phyloP scores from a whole-genome alignment of 2,329 filamentous ascomycete genomes.

The Aspergillus carbonarius region DNA sequence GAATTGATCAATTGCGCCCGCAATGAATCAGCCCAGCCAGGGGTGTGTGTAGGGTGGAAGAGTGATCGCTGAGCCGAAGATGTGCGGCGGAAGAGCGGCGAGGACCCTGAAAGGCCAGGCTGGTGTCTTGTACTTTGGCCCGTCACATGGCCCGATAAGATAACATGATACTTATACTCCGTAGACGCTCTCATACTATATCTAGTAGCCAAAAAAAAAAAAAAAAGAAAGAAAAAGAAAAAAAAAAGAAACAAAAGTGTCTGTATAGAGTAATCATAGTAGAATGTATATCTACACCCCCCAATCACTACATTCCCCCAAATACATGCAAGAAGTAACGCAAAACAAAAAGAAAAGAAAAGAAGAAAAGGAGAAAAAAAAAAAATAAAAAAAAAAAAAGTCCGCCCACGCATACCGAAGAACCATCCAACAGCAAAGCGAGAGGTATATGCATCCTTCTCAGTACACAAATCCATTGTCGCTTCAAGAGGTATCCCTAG shows the following conservation, averaged over 20 bases:
- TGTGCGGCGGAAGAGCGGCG: background rate
- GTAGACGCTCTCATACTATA: too few species aligned
- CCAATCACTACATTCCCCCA: too few species aligned
- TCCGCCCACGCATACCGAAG: background rate
- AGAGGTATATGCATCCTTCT: slow-evolving; percentile 8
- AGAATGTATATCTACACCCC: too few species aligned
- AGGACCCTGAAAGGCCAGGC: slow-evolving; percentile 25
- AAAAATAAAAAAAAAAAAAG: too few species aligned
- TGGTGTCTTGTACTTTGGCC: slow-evolving; percentile 31
- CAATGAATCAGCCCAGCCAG: background rate
- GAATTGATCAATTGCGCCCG: background rate
- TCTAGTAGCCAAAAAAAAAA: too few species aligned
- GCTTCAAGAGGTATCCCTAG: slow-evolving; percentile 12
- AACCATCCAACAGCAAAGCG: background rate
- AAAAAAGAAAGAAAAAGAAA: too few species aligned
- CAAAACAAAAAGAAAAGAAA: too few species aligned
- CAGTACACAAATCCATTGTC: slow-evolving; percentile 19
- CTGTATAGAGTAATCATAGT: too few species aligned
- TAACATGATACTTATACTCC: too few species aligned
- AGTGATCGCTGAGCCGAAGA: background rate
- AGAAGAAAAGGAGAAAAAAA: too few species aligned
- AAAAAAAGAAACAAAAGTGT: too few species aligned
- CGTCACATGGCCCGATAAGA: slow-evolving; percentile 18
- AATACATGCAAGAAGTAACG: too few species aligned
- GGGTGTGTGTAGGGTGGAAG: background rate